Evolutionary conservation across 805 yeast species (phyloP).

Genomic region (Wickerhamomyces chaumierensis): DNA sequence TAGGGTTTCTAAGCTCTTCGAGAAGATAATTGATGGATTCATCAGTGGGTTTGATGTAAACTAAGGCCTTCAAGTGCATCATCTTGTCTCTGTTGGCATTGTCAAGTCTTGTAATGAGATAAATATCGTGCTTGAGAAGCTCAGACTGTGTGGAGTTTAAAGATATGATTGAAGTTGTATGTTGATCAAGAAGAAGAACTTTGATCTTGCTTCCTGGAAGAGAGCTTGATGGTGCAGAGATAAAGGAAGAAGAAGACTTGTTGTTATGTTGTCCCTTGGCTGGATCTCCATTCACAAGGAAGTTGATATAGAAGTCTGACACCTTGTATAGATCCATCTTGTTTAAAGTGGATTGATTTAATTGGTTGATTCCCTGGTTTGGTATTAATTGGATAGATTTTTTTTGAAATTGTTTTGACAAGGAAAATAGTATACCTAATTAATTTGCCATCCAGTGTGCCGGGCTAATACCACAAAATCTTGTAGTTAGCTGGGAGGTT

Average conservation of each 20-base stretch:
- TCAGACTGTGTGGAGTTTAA: slow-evolving; percentile 83
- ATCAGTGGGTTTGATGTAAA: slow-evolving; percentile 64
- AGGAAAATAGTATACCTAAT: too few relatives aligned
- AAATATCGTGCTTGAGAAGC: slow-evolving; percentile 72
- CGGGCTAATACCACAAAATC: too few relatives aligned
- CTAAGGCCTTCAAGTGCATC: slow-evolving; percentile 73
- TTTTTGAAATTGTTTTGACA: too few relatives aligned
- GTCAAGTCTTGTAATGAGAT: slow-evolving; percentile 62
- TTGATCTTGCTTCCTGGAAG: slow-evolving; percentile 34
- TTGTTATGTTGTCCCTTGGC: slow-evolving; percentile 1
- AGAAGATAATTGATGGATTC: slow-evolving; percentile 49
- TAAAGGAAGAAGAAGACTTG: slow-evolving; percentile 1
- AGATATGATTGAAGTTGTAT: slow-evolving; percentile 79
- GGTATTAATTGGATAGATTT: too few relatives aligned
- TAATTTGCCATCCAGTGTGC: too few relatives aligned
- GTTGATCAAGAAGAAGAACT: slow-evolving; percentile 68
- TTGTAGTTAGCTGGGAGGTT: too few relatives aligned
- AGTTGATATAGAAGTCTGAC: slow-evolving; percentile 31
- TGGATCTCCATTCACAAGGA: slow-evolving; percentile 22
- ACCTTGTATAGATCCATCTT: slow-evolving; percentile 36
- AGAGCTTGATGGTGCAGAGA: slow-evolving; percentile 7
- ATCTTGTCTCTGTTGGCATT: slow-evolving; percentile 52
- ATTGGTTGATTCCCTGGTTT: too few relatives aligned
- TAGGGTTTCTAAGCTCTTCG: slow-evolving; percentile 67
- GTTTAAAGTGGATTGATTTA: too few relatives aligned